Evolutionary conservation across 305 asterid species (phyloP), one percentile per base, ranked within the genome.

Genomic region (Fraxinus velutina): DNA sequence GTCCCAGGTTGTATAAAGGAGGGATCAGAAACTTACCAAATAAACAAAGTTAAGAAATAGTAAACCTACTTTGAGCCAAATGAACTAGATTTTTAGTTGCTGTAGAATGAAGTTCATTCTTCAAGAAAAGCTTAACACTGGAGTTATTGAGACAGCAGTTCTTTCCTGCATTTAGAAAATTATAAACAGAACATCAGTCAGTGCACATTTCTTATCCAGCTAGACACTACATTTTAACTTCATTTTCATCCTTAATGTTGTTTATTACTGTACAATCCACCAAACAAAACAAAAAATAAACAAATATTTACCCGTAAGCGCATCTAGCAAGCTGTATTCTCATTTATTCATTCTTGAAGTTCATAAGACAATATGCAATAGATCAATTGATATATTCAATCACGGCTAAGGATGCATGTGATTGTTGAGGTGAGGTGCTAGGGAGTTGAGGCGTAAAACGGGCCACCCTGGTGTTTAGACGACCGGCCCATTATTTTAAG

Each of bases 71-170:
- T 66, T 86, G 89, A 60, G 88, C 76, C 42, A 88, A 83, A 17
- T 88, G 89, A 24, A 80, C 70, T 2, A 86, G 70, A 83, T 84
- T 88, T 44, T 73, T 86, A 33, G 86, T 84, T 22, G 91, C 27
- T 1, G 89, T 86, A 55, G 91, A 15, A 75, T 88, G 89, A 33
- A 83, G 84, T 22, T 78, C 87, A 5, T 86, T 55, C 47, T 44
- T 32, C 2, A 85, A 13, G 82, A 60, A 82, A 44, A 5, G 44
- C 1, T 66, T 19, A 1, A 39, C 6, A 0, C 80, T 71, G 1
- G 86, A 37, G 30, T 34, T 5, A 83, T 83, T 78, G 30, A 88
- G 62, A 55, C 89, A 88, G 19, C 91, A 88, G 17, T 88, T 82
- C 12, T 77, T 33, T 47, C 91, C 91, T 87, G 80, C 52, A 74